phyloP scores from a whole-genome alignment of 1,284 basidiomycete genomes.

The Ustilago trichophora region DNA sequence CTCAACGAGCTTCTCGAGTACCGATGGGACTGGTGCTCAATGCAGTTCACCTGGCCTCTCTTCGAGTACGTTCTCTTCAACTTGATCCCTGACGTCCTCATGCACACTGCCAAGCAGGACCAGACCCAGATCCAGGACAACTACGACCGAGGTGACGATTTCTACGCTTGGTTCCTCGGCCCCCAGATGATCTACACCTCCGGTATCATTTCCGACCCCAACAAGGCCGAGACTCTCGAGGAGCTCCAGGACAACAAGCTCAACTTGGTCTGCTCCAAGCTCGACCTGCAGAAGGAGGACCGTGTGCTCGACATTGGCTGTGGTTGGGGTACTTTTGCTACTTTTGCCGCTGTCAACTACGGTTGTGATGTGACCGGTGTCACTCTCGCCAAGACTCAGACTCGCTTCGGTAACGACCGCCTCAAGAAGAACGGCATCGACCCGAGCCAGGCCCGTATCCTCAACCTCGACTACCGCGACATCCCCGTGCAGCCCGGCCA shows the following conservation, averaged over 20 bases:
- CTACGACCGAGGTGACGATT: conserved; percentile 80
- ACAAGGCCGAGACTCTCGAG: conserved; percentile 85
- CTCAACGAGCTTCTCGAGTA: conserved; percentile 92
- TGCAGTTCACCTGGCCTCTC: conserved; percentile 81
- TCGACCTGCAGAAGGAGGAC: conserved; percentile 84
- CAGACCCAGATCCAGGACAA: conserved; percentile 94
- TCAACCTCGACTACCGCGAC: conserved; percentile 94
- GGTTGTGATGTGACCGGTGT: conserved; percentile 93
- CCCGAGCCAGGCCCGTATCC: conserved; percentile 82
- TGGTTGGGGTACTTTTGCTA: conserved; percentile 95
- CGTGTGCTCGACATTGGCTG: conserved; percentile 92
- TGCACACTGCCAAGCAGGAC: conserved; percentile 89
- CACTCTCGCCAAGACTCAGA: conserved; percentile 89
- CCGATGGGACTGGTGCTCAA: conserved; percentile 93
- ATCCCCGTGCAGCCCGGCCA: conserved; percentile 80
- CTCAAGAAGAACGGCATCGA: conserved; percentile 81
- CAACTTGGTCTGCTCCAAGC: conserved; percentile 91
- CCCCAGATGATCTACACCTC: conserved; percentile 98
- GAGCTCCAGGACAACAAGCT: conserved; percentile 99
- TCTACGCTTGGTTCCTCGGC: conserved; percentile 82
- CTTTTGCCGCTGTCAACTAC: conserved; percentile 97
- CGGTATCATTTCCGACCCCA: conserved; percentile 82
- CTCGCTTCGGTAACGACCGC: conserved; percentile 88
- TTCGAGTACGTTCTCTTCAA: conserved; percentile 93
- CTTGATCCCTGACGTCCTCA: conserved; percentile 89